These are phyloP conservation scores for Cutaneotrichosporon sp. DNA, from an alignment of 1,284 basidiomycete genomes.

Conservation along the genomic window DNA sequence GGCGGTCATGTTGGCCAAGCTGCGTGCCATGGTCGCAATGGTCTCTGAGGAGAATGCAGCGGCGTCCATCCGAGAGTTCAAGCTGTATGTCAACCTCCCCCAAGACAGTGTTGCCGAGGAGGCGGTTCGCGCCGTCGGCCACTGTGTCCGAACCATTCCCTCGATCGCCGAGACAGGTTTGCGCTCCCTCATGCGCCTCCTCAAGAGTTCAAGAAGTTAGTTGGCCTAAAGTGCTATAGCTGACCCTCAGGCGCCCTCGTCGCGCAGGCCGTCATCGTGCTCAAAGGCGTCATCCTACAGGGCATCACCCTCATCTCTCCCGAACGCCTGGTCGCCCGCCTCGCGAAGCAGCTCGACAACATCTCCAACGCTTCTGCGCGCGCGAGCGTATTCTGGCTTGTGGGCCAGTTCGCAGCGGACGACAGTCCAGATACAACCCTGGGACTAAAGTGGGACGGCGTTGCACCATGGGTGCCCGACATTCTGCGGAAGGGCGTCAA, in stretches of 20 bases:
- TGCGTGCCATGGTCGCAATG: constrained; percentile 63
- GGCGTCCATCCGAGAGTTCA: constrained; percentile 69
- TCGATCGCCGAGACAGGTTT: constrained; percentile 66
- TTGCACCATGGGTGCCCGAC: constrained; percentile 74
- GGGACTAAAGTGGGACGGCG: constrained; percentile 49
- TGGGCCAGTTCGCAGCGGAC: constrained; percentile 68
- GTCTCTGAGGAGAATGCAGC: constrained; percentile 63
- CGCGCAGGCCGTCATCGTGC: constrained; percentile 70
- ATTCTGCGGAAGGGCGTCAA: constrained; percentile 70
- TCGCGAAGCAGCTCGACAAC: constrained; percentile 68
- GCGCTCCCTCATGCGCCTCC: constrained; percentile 67
- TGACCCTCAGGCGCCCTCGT: constrained; percentile 53
- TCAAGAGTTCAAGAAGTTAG: constrained; percentile 58
- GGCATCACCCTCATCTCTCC: constrained; percentile 42
- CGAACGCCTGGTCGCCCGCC: constrained; percentile 63
- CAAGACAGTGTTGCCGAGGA: constrained; percentile 65
- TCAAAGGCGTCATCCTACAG: constrained; percentile 72
- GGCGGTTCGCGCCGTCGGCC: constrained; percentile 71
- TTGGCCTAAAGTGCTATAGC: neutral
- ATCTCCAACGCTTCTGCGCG: constrained; percentile 72
- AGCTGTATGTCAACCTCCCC: constrained; percentile 71
- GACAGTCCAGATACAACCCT: constrained; percentile 14
- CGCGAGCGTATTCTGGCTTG: constrained; percentile 82
- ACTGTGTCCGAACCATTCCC: constrained; percentile 63
- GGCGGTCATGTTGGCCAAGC: constrained; percentile 66